A percentile compares a stretch with the other conserved stretches of the same genome.
These are phyloP conservation scores for Pseudozyma tsukubaensis DNA, from an alignment of 1,284 basidiomycete species.

Conservation along the genomic window DNA sequence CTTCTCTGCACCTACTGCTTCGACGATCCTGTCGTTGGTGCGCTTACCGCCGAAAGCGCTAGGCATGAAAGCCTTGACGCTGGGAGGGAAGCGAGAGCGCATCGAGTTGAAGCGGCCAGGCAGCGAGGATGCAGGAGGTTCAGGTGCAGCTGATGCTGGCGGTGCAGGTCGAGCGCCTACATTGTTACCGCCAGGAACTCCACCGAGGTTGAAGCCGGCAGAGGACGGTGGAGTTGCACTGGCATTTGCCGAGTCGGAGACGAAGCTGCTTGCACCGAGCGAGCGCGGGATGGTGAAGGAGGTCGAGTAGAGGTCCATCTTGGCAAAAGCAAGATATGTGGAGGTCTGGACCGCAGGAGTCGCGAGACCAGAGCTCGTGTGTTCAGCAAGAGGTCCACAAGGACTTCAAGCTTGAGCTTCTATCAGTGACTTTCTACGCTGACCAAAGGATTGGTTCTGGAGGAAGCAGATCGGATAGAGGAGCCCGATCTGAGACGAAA, in stretches of 20 bases:
- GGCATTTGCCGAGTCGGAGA: slow-evolving; percentile 29
- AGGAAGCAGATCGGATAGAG: slow-evolving; percentile 4
- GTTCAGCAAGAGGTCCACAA: slow-evolving; percentile 18
- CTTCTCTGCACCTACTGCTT: slow-evolving; percentile 56
- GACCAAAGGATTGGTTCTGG: no score
- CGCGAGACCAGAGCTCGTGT: slow-evolving; percentile 17
- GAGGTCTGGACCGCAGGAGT: slow-evolving; percentile 22
- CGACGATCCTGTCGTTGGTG: slow-evolving; percentile 60
- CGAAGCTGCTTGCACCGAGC: slow-evolving; percentile 37
- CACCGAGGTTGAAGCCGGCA: slow-evolving; percentile 18
- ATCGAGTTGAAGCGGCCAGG: slow-evolving; percentile 60
- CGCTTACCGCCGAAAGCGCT: slow-evolving; percentile 63
- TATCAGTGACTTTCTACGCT: neutral
- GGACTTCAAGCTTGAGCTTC: slow-evolving; percentile 15
- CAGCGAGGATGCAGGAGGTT: slow-evolving; percentile 47
- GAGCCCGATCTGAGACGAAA: neutral
- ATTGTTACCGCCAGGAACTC: slow-evolving; percentile 7
- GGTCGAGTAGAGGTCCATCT: slow-evolving; percentile 62
- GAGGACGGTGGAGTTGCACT: slow-evolving; percentile 22
- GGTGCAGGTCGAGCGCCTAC: slow-evolving; percentile 11
- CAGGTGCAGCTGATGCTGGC: slow-evolving; percentile 22
- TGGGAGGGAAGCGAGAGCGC: slow-evolving; percentile 63
- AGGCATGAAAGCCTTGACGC: slow-evolving; percentile 65
- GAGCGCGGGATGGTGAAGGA: slow-evolving; percentile 61
- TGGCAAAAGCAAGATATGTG: slow-evolving; percentile 4